These are phyloP conservation scores for Ustilago tritici DNA, from an alignment of 1,284 basidiomycete species.

Conservation along the genomic window DNA sequence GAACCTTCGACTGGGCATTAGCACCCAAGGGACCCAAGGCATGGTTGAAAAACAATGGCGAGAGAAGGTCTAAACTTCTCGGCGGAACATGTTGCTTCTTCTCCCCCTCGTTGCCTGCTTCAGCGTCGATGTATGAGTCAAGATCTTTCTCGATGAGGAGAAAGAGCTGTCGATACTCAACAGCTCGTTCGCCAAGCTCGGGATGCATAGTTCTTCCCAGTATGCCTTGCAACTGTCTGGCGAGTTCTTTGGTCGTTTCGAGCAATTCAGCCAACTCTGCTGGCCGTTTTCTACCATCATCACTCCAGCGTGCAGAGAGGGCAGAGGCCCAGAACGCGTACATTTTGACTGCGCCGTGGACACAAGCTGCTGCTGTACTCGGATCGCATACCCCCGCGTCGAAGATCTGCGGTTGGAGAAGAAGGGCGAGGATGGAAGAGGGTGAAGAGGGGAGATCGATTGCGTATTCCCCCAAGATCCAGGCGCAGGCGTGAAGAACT, in stretches of 20 bases:
- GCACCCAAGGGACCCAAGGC: conserved; percentile 87
- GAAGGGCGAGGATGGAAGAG: conserved; percentile 69
- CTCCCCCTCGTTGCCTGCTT: neutral
- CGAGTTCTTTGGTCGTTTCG: conserved; percentile 76
- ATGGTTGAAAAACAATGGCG: conserved; percentile 82
- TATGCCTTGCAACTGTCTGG: conserved; percentile 75
- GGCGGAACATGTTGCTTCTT: conserved; percentile 71
- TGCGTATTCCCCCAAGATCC: conserved; percentile 94
- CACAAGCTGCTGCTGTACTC: conserved; percentile 71
- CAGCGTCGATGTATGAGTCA: conserved; percentile 27
- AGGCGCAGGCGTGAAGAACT: conserved; percentile 89
- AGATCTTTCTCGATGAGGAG: conserved; percentile 84
- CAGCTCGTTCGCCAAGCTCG: conserved; percentile 91
- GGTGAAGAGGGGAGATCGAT: conserved; percentile 65
- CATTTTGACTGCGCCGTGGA: conserved; percentile 86
- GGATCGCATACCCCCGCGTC: conserved; percentile 36
- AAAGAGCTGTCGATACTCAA: conserved; percentile 83
- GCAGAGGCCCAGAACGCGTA: conserved; percentile 86
- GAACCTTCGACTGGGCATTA: conserved; percentile 82
- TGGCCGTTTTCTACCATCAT: conserved; percentile 76
- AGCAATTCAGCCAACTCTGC: conserved; percentile 76
- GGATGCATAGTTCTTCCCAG: conserved; percentile 75
- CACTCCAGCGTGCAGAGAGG: conserved; percentile 80
- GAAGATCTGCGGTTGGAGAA: conserved; percentile 72
- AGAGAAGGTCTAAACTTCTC: conserved; percentile 87